Base-by-base conservation (phyloP, 441 rosid species). In the Croton setiger region DNA sequence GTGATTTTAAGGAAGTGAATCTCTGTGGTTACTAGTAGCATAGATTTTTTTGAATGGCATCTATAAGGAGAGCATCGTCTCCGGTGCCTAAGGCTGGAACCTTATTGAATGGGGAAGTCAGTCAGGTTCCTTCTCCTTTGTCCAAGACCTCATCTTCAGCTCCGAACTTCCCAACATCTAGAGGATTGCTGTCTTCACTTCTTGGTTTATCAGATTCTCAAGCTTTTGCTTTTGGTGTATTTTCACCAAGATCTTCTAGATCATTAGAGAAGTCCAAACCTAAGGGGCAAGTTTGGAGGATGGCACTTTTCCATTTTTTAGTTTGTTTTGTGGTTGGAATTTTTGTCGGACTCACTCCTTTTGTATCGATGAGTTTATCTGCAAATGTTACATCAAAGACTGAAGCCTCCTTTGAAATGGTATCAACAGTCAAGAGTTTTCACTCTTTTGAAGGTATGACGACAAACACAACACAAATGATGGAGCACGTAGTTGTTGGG, bases 51-150 rank as follows among this genome's bases (percentile, higher is more conserved):
- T 53, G 54, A 18, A 86, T 86, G 93, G 85, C 90, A 61, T 86
- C 90, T 59, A 79, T 88, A 64, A 81, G 89, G 76, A 82, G 90
- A 76, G 69, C 88, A 41, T 60, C 79, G 74, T 83, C 89, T 60
- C 89, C 93, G 0, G 79, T 88, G 45, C 85, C 89, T 61, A 73
- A 85, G 64, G 79, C 80, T 5, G 89, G 88, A 59, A 63, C 75
- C 56, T 68, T 70, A 23, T 43, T 69, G 61, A 83, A 70, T 66
- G 87, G 86, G 15, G 93, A 86, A 71, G 87, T 81, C 63, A 75
- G 77, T 70, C 77, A 75, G 7, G 85, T 73, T 63, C 80, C 93
- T 75, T 88, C 89, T 64, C 88, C 91, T 15, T 68, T 88, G 69
- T 85, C 93, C 8, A 86, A 81, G 74, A 79, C 87, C 39, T 76